Evolutionary conservation across 306 rosid species (phyloP).

Genomic region (Fagus sylvatica): DNA sequence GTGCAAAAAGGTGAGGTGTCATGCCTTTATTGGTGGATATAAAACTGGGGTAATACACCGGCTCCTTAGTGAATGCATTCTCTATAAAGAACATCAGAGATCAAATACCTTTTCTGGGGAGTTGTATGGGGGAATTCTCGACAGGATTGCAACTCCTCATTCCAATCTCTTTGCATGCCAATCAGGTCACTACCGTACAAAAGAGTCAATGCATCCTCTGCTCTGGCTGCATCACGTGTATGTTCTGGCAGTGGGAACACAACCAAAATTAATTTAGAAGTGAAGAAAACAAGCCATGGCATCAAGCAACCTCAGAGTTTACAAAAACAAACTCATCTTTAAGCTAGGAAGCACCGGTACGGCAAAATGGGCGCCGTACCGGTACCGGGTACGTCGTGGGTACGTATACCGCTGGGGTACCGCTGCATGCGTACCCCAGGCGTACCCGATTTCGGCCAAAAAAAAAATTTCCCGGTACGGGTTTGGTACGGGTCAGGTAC

Average conservation of each 20-base stretch:
- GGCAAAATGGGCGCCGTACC: too few species aligned
- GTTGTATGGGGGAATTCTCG: conserved; percentile 89
- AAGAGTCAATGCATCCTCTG: conserved; percentile 89
- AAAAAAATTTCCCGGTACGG: too few species aligned
- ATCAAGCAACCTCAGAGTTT: conserved; percentile 20
- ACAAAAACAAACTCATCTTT: background rate
- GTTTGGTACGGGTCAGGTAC: too few species aligned
- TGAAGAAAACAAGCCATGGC: background rate
- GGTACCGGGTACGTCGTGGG: too few species aligned
- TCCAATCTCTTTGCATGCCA: conserved; percentile 99
- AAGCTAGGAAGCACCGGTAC: too few species aligned
- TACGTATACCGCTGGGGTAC: too few species aligned
- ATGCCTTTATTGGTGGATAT: too few species aligned
- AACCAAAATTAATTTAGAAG: conserved; percentile 3
- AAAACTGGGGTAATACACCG: too few species aligned
- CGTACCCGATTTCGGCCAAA: too few species aligned
- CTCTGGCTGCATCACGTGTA: conserved; percentile 89
- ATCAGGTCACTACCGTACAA: conserved; percentile 91
- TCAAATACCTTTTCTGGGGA: conserved; percentile 91
- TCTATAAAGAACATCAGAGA: conserved; percentile 11
- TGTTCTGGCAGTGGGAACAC: conserved; percentile 61
- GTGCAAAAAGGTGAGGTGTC: conserved; percentile 43
- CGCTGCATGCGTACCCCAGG: too few species aligned
- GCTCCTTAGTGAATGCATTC: too few species aligned
- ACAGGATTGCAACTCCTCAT: conserved; percentile 98